Base-by-base conservation (phyloP, 1,284 basidiomycete species). In the Trametes versicolor region DNA sequence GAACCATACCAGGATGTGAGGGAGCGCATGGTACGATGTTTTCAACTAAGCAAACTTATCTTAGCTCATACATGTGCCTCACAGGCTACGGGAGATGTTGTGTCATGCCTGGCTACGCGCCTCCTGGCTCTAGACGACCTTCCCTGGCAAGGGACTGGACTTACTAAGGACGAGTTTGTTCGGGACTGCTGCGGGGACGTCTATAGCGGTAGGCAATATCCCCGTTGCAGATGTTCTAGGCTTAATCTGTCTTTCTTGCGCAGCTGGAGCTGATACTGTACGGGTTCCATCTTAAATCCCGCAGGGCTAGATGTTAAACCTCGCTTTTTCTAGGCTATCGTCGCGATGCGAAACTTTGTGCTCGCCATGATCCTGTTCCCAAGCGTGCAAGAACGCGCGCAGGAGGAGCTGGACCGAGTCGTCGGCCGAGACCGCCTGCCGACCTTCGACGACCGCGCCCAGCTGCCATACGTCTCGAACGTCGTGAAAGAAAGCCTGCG, bases 401-500 rank as follows among this genome's bases (percentile, higher is more conserved):
- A 59, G 25, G 62, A 51, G 37, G 63, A 65, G 49, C 27, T 65
- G 12, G 63, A 65, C 25, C 29, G 45, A 4, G 63, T 65, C 36
- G 41, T 65, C 9, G 63, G 63, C 17, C 15, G n/a, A 8, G 36
- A 61, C 36, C 52, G 63, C 17, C 59, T 65, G 36, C 63, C 63
- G 4, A 70, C 59, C 39, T 64, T 77, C 34, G 70, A 71, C 1
- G 80, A 83, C 61, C 56, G 75, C n/a, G 64, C 69, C 2, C 64
- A 69, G 8, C 49, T 65, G 13, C 63, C 63, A 1, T 65, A 61
- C 47, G 34, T 70, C 39, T 62, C 61, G 8, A 71, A 71, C 4
- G 62, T 72, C n/a, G 68, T 69, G 12, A 64, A 79, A 58, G 81
- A 83, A 69, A 74, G 77, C 10, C 60, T 59, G 25, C 56, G 60